Evolutionary conservation across 305 asterid species (phyloP), one percentile per base, ranked within the genome.

Genomic region (Fraxinus platypoda): DNA sequence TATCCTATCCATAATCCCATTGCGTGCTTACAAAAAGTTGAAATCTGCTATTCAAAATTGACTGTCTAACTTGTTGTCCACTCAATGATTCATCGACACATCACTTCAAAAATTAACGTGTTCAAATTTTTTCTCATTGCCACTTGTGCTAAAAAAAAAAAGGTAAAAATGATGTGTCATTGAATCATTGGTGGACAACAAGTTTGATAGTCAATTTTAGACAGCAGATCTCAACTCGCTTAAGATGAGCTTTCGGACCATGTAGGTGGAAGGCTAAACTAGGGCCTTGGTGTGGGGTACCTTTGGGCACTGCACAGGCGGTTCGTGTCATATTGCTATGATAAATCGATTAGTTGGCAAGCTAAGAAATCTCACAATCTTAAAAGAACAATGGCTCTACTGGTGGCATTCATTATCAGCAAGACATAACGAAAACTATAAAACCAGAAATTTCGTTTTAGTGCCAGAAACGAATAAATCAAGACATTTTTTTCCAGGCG

Each of bases 361-460:
- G n/a, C 35, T n/a, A 84, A 28, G 25, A 11, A 59, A 25, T 37
- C 15, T 43, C n/a, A 33, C 37, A 21, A 26, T 82, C 21, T 23
- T 43, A 59, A 46, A 57, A 66, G 21, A 66, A 46, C 30, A 23
- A 82, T 66, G 77, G 81, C 62, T 66, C 72, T 38, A 31, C 76
- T 62, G 26, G 31, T 76, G 64, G 34, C 79, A 57, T 28, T 28
- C 73, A 25, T 43, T 74, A 49, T 59, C 26, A 46, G 38, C 23
- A 52, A 17, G 31, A 62, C 71, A 57, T 57, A 62, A 8, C 71
- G 12, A 23, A 21, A 62, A 2, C 33, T 6, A 62, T 8, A 62
- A 62, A 62, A 23, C 6, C 72, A 2, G 72, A 62, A 2, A 21
- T 62, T 25, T 62, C 71, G 1, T 2, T 25, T 25, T 23, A 25